phyloP scores from a whole-genome alignment of 768 basidiomycete species.

The Kwoniella newhampshirensis region DNA sequence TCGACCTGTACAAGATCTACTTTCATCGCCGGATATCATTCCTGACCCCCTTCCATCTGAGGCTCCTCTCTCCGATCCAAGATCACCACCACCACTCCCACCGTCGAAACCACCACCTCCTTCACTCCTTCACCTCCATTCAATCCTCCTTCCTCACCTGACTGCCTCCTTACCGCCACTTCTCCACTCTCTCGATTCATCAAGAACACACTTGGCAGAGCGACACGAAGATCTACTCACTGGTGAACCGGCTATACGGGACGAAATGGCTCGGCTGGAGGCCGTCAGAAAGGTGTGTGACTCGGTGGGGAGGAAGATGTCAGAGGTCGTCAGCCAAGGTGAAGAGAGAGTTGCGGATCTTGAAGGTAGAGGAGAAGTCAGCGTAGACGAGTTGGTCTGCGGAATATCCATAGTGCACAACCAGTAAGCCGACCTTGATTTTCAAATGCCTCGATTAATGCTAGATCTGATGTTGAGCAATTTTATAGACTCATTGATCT shows the following conservation, averaged over 20 bases:
- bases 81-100: constrained; percentile 38
- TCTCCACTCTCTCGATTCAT: constrained; percentile 57
- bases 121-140: constrained; percentile 48
- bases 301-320: constrained; percentile 69
- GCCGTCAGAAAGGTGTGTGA: constrained; percentile 89
- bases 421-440: too few species aligned
- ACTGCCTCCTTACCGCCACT: constrained; percentile 70
- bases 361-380: constrained; percentile 78
- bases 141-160: constrained; percentile 72
- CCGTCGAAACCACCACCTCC: constrained; percentile 52
- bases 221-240: constrained; percentile 80
- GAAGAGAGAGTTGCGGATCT: constrained; percentile 75
- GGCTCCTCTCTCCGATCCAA: neutral
- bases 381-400: constrained; percentile 95
- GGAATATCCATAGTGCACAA: constrained; percentile 94
- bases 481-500: constrained; percentile 77
- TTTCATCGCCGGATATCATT: constrained; percentile 64
- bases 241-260: constrained; percentile 89
- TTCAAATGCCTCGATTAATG: too few species aligned
- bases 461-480: neutral
- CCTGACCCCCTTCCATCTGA: constrained; percentile 19
- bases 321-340: constrained; percentile 64
- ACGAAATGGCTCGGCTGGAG: constrained; percentile 92
- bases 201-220: constrained; percentile 64
- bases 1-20: constrained; percentile 84